phyloP scores from a whole-genome alignment of 768 basidiomycete genomes.

The Pholiota microspora region DNA sequence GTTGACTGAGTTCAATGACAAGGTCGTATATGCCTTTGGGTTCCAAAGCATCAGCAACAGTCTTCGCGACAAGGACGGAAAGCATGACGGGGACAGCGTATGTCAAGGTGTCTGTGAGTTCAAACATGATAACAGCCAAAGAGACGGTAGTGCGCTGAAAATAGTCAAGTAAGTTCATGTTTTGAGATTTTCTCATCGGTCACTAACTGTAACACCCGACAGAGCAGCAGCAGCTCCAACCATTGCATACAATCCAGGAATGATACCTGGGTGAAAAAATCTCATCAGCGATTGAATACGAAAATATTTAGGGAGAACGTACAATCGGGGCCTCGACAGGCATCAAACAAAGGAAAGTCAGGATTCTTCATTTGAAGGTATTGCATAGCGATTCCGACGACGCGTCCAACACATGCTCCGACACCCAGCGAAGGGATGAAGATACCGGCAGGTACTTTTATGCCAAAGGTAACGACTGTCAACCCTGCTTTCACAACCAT shows the following conservation, averaged over 20 bases:
- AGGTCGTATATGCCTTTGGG: conserved; percentile 97
- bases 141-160: conserved; percentile 88
- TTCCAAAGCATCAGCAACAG: conserved; percentile 83
- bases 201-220: conserved; percentile 88
- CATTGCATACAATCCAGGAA: conserved; percentile 94
- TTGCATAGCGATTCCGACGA: conserved; percentile 81
- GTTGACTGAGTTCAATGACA: conserved; percentile 86
- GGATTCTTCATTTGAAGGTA: conserved; percentile 69
- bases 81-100: conserved; percentile 93
- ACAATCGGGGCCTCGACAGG: conserved; percentile 67
- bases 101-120: conserved; percentile 89
- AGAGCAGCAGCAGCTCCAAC: conserved; percentile 93
- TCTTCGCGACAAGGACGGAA: conserved; percentile 85
- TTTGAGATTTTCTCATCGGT: no score
- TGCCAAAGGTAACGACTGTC: conserved; percentile 90
- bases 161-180: no score
- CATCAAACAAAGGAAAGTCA: conserved; percentile 54
- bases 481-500: conserved; percentile 79
- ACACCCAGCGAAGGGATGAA: conserved; percentile 96
- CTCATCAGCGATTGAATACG: background rate
- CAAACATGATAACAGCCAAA: conserved; percentile 94
- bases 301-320: conserved; percentile 20
- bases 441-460: conserved; percentile 89
- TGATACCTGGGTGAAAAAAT: conserved; percentile 41
- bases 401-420: conserved; percentile 89